Evolutionary conservation across 768 basidiomycete genomes (phyloP).

Genomic region (Suillus decipiens): DNA sequence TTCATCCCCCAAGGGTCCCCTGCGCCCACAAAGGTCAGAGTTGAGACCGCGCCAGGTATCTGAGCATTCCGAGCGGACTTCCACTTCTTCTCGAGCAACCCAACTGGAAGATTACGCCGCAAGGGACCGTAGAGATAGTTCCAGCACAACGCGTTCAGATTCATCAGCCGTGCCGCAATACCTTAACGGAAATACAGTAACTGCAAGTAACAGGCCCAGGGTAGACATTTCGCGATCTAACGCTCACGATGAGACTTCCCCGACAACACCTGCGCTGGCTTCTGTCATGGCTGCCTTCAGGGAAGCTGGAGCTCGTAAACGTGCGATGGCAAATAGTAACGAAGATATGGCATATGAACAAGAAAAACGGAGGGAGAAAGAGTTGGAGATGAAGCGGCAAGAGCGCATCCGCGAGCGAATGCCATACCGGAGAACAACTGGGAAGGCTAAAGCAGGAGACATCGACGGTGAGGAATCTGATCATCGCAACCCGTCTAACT

Average conservation of each 20-base stretch:
- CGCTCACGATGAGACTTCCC: conserved; percentile 22
- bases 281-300: conserved; percentile 72
- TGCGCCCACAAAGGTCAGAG: conserved; percentile 70
- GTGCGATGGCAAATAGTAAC: conserved; percentile 51
- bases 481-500: background rate
- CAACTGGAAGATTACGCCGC: conserved; percentile 24
- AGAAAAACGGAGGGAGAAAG: conserved; percentile 60
- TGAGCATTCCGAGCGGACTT: conserved; percentile 55
- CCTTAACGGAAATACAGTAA: conserved; percentile 29
- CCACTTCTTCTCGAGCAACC: conserved; percentile 42
- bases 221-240: conserved; percentile 20
- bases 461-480: conserved; percentile 68
- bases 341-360: conserved; percentile 57
- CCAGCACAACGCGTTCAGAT: conserved; percentile 51
- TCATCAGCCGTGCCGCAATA: conserved; percentile 35
- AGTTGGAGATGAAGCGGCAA: conserved; percentile 66
- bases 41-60: conserved; percentile 54
- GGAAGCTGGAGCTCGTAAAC: conserved; percentile 54
- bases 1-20: conserved; percentile 51
- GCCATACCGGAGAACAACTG: conserved; percentile 54
- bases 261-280: conserved; percentile 47
- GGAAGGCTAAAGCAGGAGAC: conserved; percentile 68
- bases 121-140: conserved; percentile 49
- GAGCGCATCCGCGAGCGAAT: conserved; percentile 69
- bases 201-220: conserved; percentile 17